phyloP scores from a whole-genome alignment of 306 rosid genomes.

The Glycine soja region DNA sequence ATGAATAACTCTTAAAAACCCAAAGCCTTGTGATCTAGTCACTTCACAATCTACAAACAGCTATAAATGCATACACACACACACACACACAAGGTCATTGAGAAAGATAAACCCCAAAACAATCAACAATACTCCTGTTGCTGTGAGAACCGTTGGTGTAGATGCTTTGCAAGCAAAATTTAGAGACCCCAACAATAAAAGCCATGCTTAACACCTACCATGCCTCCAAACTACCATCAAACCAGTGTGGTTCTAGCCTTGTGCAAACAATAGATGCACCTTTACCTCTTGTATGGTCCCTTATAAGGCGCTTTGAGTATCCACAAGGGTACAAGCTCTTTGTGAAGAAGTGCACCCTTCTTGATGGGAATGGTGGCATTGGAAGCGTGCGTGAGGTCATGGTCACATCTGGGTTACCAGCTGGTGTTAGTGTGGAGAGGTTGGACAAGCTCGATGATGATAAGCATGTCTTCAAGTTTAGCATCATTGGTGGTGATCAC shows the following conservation, averaged over 20 bases:
- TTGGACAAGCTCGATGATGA: conserved; percentile 66
- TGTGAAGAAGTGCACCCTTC: conserved; percentile 57
- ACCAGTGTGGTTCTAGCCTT: conserved; percentile 66
- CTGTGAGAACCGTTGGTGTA: not conserved
- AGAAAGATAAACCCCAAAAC: not conserved
- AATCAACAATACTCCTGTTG: not conserved
- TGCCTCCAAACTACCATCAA: conserved; percentile 31
- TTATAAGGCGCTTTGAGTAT: conserved; percentile 63
- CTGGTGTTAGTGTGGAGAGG: conserved; percentile 60
- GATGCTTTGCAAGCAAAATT: conserved; percentile 2
- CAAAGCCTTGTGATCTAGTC: not conserved
- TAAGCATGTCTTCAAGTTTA: conserved; percentile 53
- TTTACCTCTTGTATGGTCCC: conserved; percentile 63
- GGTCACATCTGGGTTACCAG: conserved; percentile 65
- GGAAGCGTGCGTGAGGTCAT: conserved; percentile 66
- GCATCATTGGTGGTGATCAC: conserved; percentile 78
- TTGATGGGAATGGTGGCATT: conserved; percentile 54
- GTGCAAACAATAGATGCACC: conserved; percentile 67
- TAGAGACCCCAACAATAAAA: conserved; percentile 29
- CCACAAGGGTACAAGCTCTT: conserved; percentile 69
- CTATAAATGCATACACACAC: conserved; percentile 18
- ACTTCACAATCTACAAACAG: not conserved
- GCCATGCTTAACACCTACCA: conserved; percentile 54
- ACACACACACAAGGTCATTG: not conserved
- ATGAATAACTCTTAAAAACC: not conserved